These are phyloP conservation scores for Mycena metata DNA, from an alignment of 768 basidiomycete species.

Conservation along the genomic window DNA sequence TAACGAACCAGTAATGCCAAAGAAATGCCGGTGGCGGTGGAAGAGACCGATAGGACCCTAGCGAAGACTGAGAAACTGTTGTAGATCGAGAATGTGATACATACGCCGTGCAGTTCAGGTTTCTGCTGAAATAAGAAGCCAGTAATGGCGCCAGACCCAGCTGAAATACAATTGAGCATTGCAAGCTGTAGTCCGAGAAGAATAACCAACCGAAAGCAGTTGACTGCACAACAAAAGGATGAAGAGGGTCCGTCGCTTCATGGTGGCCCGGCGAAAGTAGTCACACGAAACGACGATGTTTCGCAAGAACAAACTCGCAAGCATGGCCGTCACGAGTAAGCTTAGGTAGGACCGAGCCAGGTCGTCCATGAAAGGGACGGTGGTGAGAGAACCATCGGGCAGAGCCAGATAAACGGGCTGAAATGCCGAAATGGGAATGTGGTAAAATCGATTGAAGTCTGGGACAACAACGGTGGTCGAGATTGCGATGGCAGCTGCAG, in stretches of 20 bases:
- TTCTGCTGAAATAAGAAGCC: constrained; percentile 58
- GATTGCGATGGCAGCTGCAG: constrained; percentile 63
- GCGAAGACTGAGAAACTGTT: constrained; percentile 4
- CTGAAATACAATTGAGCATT: constrained; percentile 14
- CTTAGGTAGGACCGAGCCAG: constrained; percentile 53
- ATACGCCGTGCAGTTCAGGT: constrained; percentile 62
- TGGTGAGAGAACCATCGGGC: constrained; percentile 71
- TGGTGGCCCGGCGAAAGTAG: constrained; percentile 67
- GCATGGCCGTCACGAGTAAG: constrained; percentile 62
- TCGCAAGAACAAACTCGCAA: constrained; percentile 65
- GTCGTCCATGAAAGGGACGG: constrained; percentile 61
- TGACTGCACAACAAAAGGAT: constrained; percentile 70
- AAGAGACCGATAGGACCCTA: constrained; percentile 57
- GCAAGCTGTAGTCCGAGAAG: too few species aligned
- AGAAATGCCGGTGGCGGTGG: constrained; percentile 51
- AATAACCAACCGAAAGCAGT: constrained; percentile 53
- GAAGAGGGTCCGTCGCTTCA: constrained; percentile 72
- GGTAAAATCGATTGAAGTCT: constrained; percentile 61
- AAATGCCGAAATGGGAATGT: constrained; percentile 58
- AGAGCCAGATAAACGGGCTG: constrained; percentile 61
- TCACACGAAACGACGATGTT: constrained; percentile 65
- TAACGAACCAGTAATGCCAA: constrained; percentile 56
- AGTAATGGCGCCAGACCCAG: constrained; percentile 47
- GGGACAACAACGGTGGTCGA: constrained; percentile 64
- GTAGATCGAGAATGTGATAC: constrained; percentile 39